Evolutionary conservation across 108 stramenopile genomes (phyloP).

Genomic region (Cyclotella kingstonii): DNA sequence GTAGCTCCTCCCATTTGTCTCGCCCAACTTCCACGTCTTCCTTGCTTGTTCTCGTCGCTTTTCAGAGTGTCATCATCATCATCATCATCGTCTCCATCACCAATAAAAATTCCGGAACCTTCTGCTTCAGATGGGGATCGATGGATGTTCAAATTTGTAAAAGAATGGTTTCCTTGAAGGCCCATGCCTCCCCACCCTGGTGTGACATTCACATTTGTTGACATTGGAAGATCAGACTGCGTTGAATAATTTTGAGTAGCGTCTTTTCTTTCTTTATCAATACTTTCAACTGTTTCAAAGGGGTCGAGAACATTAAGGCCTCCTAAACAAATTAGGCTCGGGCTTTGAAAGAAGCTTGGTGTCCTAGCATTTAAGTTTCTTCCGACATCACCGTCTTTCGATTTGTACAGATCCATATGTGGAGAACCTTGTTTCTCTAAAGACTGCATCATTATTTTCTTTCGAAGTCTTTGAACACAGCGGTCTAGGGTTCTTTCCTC

Average conservation of each 20-base stretch:
- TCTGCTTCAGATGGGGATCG: slow-evolving; percentile 47
- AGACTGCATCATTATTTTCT: slow-evolving; percentile 62
- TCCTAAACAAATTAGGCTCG: slow-evolving; percentile 77
- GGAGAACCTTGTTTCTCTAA: slow-evolving; percentile 51
- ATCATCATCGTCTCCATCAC: slow-evolving; percentile 56
- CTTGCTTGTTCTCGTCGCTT: slow-evolving; percentile 2
- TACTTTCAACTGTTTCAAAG: slow-evolving; percentile 30
- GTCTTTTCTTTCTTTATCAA: slow-evolving; percentile 19
- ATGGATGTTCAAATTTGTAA: slow-evolving; percentile 46
- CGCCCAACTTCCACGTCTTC: slow-evolving; percentile 19
- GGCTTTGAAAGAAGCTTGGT: slow-evolving; percentile 82
- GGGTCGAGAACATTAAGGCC: slow-evolving; percentile 71
- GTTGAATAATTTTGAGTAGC: slow-evolving; percentile 5
- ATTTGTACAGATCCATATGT: slow-evolving; percentile 19
- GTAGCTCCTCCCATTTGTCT: slow-evolving; percentile 13
- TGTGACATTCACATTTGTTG: slow-evolving; percentile 39
- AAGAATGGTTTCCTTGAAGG: slow-evolving; percentile 77
- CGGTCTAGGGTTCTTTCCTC: slow-evolving; percentile 84
- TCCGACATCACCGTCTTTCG: slow-evolving; percentile 30
- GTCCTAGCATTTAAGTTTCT: slow-evolving; percentile 41
- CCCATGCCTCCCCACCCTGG: slow-evolving; percentile 84
- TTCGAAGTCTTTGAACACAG: slow-evolving; percentile 82
- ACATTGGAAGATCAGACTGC: slow-evolving; percentile 2
- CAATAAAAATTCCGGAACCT: slow-evolving; percentile 77
- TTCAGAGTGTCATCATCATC: slow-evolving; percentile 12